These are phyloP conservation scores for Stenogyne calaminthoides DNA, from an alignment of 305 asterid genomes.

Conservation along the genomic window DNA sequence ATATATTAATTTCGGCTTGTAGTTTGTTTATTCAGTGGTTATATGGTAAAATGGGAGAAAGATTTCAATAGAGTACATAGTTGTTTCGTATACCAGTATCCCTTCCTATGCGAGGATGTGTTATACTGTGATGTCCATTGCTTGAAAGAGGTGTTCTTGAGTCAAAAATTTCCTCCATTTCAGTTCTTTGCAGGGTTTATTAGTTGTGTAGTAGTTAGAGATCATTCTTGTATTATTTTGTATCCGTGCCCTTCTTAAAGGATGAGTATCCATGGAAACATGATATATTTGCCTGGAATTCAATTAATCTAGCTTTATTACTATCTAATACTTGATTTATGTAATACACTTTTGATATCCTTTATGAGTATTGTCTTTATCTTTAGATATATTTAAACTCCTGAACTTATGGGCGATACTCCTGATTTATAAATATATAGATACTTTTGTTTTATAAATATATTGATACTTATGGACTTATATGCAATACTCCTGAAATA, in stretches of 20 bases:
- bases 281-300: not conserved
- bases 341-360: not conserved
- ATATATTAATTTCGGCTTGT: too few species aligned
- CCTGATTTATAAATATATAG: too few species aligned
- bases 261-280: not conserved
- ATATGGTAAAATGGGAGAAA: conserved; percentile 90
- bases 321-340: not conserved
- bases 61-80: conserved; percentile 65
- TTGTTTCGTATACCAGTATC: not conserved
- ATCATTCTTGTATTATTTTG: not conserved
- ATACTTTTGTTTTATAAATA: too few species aligned
- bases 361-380: conserved; percentile 1
- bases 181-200: not conserved
- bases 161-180: conserved; percentile 1
- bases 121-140: not conserved
- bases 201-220: conserved; percentile 10
- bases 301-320: not conserved
- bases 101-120: not conserved
- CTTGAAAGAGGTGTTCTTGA: not conserved
- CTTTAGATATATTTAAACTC: not conserved
- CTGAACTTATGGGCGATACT: too few species aligned
- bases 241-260: not conserved
- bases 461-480: too few species aligned
- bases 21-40: too few species aligned
- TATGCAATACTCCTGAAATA: too few species aligned